These are phyloP conservation scores for Fomitopsis pinicola DNA, from an alignment of 1,284 basidiomycete species.

Conservation along the genomic window DNA sequence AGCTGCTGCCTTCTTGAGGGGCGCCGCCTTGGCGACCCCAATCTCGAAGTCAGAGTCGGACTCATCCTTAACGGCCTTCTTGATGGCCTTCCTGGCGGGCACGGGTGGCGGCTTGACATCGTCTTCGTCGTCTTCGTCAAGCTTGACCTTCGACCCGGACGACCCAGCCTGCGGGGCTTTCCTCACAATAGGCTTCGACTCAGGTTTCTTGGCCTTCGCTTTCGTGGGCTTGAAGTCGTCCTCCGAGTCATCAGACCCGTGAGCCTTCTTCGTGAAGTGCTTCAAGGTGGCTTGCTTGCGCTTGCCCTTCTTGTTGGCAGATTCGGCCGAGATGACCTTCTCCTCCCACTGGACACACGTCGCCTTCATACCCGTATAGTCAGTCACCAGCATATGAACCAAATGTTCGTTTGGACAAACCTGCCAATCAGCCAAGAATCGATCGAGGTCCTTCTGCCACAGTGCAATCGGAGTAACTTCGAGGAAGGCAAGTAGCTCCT, in stretches of 20 bases:
- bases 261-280: slow-evolving; percentile 38
- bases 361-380: slow-evolving; percentile 36
- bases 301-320: slow-evolving; percentile 59
- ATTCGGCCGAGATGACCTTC: slow-evolving; percentile 46
- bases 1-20: not conserved
- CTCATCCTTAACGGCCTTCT: slow-evolving; percentile 18
- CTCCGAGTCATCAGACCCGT: slow-evolving; percentile 52
- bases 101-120: slow-evolving; percentile 17
- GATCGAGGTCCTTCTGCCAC: slow-evolving; percentile 90
- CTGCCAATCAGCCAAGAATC: slow-evolving; percentile 83
- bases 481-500: slow-evolving; percentile 78
- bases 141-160: slow-evolving; percentile 27
- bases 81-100: slow-evolving; percentile 10
- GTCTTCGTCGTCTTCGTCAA: slow-evolving; percentile 21
- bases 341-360: slow-evolving; percentile 59
- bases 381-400: not conserved
- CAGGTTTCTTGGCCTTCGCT: slow-evolving; percentile 37
- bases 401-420: slow-evolving; percentile 36
- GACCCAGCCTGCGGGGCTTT: slow-evolving; percentile 24
- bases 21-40: slow-evolving; percentile 13
- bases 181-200: slow-evolving; percentile 17
- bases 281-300: slow-evolving; percentile 75
- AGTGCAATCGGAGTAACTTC: slow-evolving; percentile 79
- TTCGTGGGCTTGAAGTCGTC: slow-evolving; percentile 78
- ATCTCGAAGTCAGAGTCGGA: slow-evolving; percentile 26